Evolutionary conservation across 192 early-diverging fungal species (phyloP).

Genomic region (Geranomyces michiganensis): DNA sequence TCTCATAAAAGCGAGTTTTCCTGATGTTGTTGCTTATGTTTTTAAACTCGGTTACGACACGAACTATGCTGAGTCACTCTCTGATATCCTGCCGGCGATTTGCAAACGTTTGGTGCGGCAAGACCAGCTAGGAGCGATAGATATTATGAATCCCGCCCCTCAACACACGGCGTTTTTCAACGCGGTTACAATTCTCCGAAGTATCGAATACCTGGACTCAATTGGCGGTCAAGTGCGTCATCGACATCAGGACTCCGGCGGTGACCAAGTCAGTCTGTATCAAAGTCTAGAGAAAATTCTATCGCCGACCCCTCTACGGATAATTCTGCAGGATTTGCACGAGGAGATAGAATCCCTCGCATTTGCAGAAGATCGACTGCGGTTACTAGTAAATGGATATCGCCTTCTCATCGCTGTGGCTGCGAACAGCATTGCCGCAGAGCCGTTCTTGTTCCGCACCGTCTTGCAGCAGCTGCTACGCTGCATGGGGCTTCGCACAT

Average conservation of each 20-base stretch:
- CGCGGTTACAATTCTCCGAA: background rate
- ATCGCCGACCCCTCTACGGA: background rate
- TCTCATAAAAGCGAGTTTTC: background rate
- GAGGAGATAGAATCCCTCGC: background rate
- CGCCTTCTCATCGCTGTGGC: slow-evolving; percentile 15
- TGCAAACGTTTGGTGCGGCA: background rate
- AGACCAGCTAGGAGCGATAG: background rate
- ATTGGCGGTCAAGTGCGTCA: background rate
- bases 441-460: slow-evolving; percentile 24
- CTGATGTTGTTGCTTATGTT: background rate
- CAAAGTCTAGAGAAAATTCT: background rate
- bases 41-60: background rate
- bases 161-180: background rate
- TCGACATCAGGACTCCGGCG: background rate
- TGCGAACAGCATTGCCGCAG: background rate
- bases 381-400: slow-evolving; percentile 23
- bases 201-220: background rate
- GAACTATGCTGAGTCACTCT: background rate
- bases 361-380: slow-evolving; percentile 11
- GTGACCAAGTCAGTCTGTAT: background rate
- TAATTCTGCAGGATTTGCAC: slow-evolving; percentile 14
- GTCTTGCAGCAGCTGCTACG: slow-evolving; percentile 2
- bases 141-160: background rate
- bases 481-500: background rate
- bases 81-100: background rate